Evolutionary conservation across 116 monocot species (phyloP), one percentile per base, ranked within the genome.

Genomic region (Iris pallida): DNA sequence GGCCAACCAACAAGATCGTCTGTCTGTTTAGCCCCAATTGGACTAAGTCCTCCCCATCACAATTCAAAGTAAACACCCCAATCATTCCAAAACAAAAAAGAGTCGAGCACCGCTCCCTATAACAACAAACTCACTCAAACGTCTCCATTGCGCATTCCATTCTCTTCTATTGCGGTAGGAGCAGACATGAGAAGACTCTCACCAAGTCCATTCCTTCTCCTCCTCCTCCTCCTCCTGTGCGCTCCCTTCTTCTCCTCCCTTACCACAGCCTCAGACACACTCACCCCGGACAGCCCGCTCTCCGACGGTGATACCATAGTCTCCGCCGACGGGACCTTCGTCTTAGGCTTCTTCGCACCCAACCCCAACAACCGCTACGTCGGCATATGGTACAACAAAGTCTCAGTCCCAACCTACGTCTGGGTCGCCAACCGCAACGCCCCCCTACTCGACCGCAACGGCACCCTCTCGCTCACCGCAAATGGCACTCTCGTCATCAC

Each of bases 341-440:
- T 16, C n/a, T 45, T 63, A 9, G 63, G 63, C 46, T 63, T 63
- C 46, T 63, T 63, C 63, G 47, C 46, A 8, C 63, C 12, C 45
- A 47, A 17, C 15, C 47, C 63, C 45, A 15, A 17, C 4, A 47
- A 63, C 63, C 63, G 63, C 17, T 63, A 46, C 40, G 46, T 47
- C 46, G 63, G 63, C 15, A 46, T 63, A 3, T 63, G 63, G 63
- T 47, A 63, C 16, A 47, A 47, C 1, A 17, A 46, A 6, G 44
- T 63, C 47, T 63, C 45, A 0, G 16, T 30, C 15, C 8, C 7
- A 15, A 63, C 44, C 63, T 7, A 45, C 63, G 63, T 63, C 45
- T 63, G 63, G 63, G 63, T 63, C 16, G 63, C 63, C 46, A 63
- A 63, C 17, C 63, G 63, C 9, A 16, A 63, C 18, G n/a, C n/a